Conservation (phyloP, 495 filamentous ascomycete genomes). For the Mytilinidion resinicola region DNA sequence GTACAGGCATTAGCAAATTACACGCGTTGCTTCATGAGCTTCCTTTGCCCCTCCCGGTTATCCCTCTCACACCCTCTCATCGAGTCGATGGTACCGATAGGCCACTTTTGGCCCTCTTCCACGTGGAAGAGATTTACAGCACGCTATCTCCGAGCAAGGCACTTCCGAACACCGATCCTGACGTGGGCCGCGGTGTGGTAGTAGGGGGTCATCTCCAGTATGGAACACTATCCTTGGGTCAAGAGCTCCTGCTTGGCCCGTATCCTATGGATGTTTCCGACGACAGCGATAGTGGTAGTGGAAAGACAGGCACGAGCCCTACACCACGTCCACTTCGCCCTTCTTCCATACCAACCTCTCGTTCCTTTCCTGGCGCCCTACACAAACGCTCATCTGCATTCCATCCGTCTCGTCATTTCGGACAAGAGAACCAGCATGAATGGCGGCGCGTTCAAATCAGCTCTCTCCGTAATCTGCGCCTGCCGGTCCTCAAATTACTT, state of each 20-base stretch:
- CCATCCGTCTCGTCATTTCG: slow-evolving; percentile 16
- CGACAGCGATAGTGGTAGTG: slow-evolving; percentile 30
- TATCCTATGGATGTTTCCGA: slow-evolving; percentile 46
- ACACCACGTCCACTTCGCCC: slow-evolving; percentile 6
- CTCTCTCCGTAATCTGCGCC: slow-evolving; percentile 79
- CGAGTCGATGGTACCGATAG: slow-evolving; percentile 6
- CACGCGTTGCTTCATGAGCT: slow-evolving; percentile 76
- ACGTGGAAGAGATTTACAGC: slow-evolving; percentile 75
- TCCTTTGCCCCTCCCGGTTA: slow-evolving; percentile 57
- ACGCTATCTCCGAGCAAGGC: slow-evolving; percentile 19
- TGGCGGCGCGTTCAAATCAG: slow-evolving; percentile 75
- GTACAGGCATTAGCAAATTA: slow-evolving; percentile 69
- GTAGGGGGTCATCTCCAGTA: slow-evolving; percentile 77
- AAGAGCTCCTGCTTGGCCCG: slow-evolving; percentile 73
- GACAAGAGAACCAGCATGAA: slow-evolving; percentile 44
- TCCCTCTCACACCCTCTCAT: slow-evolving; percentile 35
- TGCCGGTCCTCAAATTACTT: slow-evolving; percentile 70
- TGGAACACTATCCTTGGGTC: slow-evolving; percentile 70
- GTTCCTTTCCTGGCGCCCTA: slow-evolving; percentile 36
- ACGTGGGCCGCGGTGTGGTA: slow-evolving; percentile 52
- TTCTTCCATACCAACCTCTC: slow-evolving; percentile 25
- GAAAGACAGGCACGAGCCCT: slow-evolving; percentile 5
- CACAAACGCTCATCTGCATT: slow-evolving; percentile 4
- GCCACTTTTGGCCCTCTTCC: slow-evolving; percentile 50
- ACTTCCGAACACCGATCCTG: slow-evolving; percentile 40